phyloP scores from a whole-genome alignment of 169 alveolate species.

The Cystoisospora suis region DNA sequence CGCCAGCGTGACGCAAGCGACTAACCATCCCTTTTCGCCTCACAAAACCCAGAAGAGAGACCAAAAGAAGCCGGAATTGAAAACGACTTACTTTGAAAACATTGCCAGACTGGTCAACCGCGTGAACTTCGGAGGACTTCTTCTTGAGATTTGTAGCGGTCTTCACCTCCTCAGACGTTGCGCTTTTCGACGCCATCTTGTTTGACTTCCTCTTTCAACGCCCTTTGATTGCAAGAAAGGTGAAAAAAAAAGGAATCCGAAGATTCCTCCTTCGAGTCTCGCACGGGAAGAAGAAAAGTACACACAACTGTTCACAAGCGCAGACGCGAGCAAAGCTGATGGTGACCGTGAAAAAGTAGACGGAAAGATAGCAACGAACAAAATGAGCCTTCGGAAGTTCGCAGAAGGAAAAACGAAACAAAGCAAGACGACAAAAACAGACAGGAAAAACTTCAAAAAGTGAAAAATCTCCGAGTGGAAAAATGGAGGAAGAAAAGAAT shows the following conservation, averaged over 20 bases:
- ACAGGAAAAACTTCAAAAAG: no score
- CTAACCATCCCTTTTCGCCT: conserved; percentile 88
- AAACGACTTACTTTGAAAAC: conserved; percentile 50
- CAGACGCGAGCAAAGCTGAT: no score
- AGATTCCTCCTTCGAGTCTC: background rate
- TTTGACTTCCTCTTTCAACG: background rate
- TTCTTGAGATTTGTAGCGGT: conserved; percentile 65
- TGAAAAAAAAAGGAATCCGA: background rate
- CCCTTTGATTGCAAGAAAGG: background rate
- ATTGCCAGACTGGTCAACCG: conserved; percentile 63
- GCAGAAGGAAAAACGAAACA: no score
- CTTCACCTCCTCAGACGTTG: conserved; percentile 52
- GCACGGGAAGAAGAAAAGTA: no score
- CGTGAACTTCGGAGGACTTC: conserved; percentile 66
- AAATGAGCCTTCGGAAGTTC: no score
- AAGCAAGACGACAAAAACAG: no score
- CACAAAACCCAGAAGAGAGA: conserved; percentile 77
- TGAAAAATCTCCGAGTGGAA: no score
- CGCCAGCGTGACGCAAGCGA: no score
- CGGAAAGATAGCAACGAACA: no score
- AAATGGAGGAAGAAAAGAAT: no score
- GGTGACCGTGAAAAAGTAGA: no score
- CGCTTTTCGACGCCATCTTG: conserved; percentile 38
- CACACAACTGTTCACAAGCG: no score
- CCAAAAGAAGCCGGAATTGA: background rate